Evolutionary conservation across 1,284 basidiomycete genomes (phyloP).

Genomic region (Naganishia liquefaciens): DNA sequence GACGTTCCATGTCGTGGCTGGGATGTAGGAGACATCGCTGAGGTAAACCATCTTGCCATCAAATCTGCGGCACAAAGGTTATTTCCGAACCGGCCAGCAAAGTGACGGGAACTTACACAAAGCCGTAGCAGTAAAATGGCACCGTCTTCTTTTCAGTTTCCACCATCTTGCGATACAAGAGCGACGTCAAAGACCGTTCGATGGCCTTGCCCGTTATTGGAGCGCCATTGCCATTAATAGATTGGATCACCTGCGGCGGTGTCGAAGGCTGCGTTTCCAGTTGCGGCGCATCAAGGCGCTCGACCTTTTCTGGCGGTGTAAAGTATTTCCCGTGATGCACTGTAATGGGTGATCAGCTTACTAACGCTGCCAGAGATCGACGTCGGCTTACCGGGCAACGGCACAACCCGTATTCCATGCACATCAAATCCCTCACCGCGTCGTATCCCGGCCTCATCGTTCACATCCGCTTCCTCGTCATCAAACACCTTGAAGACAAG

Average conservation of each 20-base stretch:
- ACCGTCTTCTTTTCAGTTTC: conserved; percentile 8
- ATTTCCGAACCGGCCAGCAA: neutral
- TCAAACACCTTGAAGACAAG: conserved; percentile 32
- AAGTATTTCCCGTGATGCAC: conserved; percentile 48
- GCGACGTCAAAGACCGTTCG: conserved; percentile 14
- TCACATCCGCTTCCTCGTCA: conserved; percentile 28
- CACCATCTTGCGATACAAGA: conserved; percentile 21
- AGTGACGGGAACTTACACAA: conserved; percentile 13
- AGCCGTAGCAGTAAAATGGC: conserved; percentile 32
- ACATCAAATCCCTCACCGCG: conserved; percentile 24
- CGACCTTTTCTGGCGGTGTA: conserved; percentile 34
- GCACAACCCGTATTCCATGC: conserved; percentile 19
- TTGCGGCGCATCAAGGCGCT: conserved; percentile 24
- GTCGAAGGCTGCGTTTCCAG: conserved; percentile 14
- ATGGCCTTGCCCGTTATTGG: neutral
- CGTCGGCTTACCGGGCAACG: conserved; percentile 23
- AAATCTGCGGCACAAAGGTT: conserved; percentile 4
- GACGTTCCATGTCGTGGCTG: conserved; percentile 16
- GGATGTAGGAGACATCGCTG: conserved; percentile 30
- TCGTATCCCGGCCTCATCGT: neutral
- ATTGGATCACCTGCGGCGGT: conserved; percentile 18
- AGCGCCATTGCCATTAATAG: neutral
- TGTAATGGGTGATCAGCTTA: conserved; percentile 25
- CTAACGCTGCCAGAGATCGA: neutral
- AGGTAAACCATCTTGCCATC: conserved; percentile 30